A percentile compares a stretch with the other conserved stretches of the same genome.
phyloP scores from a whole-genome alignment of 202 grass and related monocot species.

The Brachypodium distachyon region DNA sequence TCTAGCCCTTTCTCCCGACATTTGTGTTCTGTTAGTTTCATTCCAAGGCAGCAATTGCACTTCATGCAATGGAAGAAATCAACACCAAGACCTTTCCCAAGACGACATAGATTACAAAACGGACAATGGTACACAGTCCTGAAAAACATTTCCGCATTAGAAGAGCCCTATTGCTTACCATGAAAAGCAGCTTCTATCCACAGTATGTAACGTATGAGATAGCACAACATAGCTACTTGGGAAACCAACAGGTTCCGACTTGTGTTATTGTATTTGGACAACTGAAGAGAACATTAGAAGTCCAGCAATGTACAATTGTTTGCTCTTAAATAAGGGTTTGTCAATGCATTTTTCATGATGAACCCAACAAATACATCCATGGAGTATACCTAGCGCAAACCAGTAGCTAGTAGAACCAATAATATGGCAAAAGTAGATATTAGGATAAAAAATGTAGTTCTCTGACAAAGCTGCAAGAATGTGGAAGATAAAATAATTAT shows the following conservation, averaged over 20 bases:
- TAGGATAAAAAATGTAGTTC: background rate
- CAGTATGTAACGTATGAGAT: background rate
- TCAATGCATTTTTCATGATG: background rate
- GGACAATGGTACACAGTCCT: conserved; percentile 93
- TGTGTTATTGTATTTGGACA: background rate
- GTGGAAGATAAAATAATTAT: background rate
- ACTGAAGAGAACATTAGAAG: background rate
- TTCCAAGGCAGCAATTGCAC: conserved; percentile 96
- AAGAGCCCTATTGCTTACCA: background rate
- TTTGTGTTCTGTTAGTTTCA: conserved; percentile 82
- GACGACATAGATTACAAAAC: conserved; percentile 90
- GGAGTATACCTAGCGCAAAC: background rate
- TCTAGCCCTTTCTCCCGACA: conserved; percentile 87
- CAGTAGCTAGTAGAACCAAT: background rate
- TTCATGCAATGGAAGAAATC: conserved; percentile 99
- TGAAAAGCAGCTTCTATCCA: background rate
- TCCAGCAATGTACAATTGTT: background rate
- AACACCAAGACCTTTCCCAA: conserved; percentile 83
- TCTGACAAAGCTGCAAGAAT: background rate
- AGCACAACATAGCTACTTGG: background rate
- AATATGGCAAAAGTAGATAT: background rate
- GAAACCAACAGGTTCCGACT: conserved; percentile 1
- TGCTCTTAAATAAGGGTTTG: background rate
- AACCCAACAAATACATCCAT: background rate
- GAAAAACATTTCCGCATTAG: conserved; percentile 31